Base-by-base conservation (phyloP, 78 protist genomes). In the Pigoraptor vietnamica region DNA sequence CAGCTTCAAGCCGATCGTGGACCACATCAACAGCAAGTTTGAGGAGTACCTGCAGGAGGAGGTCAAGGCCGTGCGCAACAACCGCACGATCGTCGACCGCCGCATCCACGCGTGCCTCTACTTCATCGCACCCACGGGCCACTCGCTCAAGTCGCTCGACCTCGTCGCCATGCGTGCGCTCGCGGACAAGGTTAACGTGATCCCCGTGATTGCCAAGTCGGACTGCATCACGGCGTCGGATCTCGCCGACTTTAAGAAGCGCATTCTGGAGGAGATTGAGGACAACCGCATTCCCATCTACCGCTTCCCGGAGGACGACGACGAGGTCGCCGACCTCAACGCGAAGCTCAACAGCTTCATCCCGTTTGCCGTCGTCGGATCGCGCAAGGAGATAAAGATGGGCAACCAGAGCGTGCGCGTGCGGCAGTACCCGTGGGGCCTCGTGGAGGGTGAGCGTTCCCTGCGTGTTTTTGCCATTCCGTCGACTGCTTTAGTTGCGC, bases 371-470 rank as follows among this genome's bases (percentile, higher is more conserved):
- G 90, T 88, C 0, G 39, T 88, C 33, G 79, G 90, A 25, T 19
- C n/a, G 14, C 29, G 25, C 9, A 24, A 1, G 39, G 39, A 32
- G 79, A 2, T 33, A 0, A 25, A 0, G n/a, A 1, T 40, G 0
- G 79, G 39, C 33, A 37, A 32, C 82, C 0, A 40, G 67, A 0
- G 6, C 37, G 36, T 40, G 0, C 90, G 81, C 24, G 90, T 14
- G 23, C 90, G 90, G n/a, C 79, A 39, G 34, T 88, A 40, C 81
- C 90, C 90, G 23, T 88, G 90, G 90, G 90, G 90, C 39, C 0
- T 88, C 23, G 56, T 88, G 32, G 81, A 88, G 24, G 56, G n/a
- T n/a, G n/a, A n/a, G n/a, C n/a, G 86, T 81, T 33, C 37, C 37
- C 37, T 14, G 32, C 33, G 29, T 21, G n/a, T 9, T 25, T 67